Conservation (phyloP, 768 basidiomycete genomes). For the Leccinum arenicola region DNA sequence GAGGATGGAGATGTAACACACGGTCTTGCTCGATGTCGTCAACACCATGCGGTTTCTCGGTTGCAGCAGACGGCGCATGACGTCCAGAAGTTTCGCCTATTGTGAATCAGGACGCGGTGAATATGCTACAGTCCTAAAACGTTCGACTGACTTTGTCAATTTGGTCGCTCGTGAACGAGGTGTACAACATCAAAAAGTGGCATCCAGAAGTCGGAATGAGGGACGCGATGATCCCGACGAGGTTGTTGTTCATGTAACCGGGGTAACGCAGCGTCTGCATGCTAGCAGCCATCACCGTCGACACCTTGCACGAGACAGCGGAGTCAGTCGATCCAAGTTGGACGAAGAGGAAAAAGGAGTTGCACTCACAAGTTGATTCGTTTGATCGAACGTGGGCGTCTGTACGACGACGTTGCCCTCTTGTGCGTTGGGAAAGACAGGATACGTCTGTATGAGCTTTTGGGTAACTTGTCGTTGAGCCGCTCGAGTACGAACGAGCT, state of each 20-base stretch:
- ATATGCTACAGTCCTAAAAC: neutral
- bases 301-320: conserved; percentile 53
- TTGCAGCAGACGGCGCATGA: conserved; percentile 95
- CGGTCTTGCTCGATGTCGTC: conserved; percentile 82
- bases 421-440: conserved; percentile 92
- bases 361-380: conserved; percentile 76
- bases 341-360: neutral
- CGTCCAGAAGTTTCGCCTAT: conserved; percentile 94
- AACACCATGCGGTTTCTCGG: conserved; percentile 99
- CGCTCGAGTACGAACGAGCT: conserved; percentile 98
- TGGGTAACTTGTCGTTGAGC: conserved; percentile 92
- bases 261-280: conserved; percentile 97
- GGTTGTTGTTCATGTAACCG: conserved; percentile 99
- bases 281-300: conserved; percentile 97
- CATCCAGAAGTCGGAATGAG: conserved; percentile 98
- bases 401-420: conserved; percentile 93
- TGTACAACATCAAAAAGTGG: conserved; percentile 99
- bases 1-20: conserved; percentile 95
- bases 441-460: conserved; percentile 99
- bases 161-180: conserved; percentile 95
- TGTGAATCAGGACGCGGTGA: conserved; percentile 26
- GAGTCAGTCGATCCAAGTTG: neutral
- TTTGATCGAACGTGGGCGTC: conserved; percentile 86
- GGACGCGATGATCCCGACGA: conserved; percentile 94
- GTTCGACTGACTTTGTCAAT: conserved; percentile 76